These are phyloP conservation scores for Magnusiomyces suaveolens DNA, from an alignment of 1,139 yeast genomes.

Conservation along the genomic window DNA sequence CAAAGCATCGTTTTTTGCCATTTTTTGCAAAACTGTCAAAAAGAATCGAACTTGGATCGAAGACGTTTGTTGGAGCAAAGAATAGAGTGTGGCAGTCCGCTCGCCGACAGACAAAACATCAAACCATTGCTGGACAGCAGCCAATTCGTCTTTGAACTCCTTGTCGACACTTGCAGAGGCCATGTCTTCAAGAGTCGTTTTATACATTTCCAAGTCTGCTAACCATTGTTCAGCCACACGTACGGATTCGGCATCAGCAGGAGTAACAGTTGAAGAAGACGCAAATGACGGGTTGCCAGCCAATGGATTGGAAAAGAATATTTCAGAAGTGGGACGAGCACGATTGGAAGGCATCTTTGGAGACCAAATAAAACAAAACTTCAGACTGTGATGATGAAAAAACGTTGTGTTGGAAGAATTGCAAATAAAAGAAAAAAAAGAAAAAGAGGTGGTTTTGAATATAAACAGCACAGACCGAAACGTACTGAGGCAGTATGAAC, in stretches of 20 bases:
- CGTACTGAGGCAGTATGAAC: background rate
- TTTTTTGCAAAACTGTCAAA: constrained; percentile 31
- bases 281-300: constrained; percentile 5
- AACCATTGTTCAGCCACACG: constrained; percentile 29
- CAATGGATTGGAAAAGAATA: constrained; percentile 21
- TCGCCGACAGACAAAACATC: constrained; percentile 31
- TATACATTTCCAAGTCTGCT: constrained; percentile 30
- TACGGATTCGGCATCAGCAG: constrained; percentile 19
- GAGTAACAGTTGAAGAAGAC: background rate
- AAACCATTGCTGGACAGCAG: constrained; percentile 34
- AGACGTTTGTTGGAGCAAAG: constrained; percentile 32
- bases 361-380: background rate
- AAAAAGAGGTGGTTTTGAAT: background rate
- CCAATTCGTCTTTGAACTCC: constrained; percentile 26
- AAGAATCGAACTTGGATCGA: constrained; percentile 34
- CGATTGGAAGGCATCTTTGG: constrained; percentile 14
- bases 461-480: background rate
- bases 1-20: constrained; percentile 27
- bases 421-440: background rate
- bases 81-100: constrained; percentile 34
- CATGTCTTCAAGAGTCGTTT: constrained; percentile 30
- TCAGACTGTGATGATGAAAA: background rate
- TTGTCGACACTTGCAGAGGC: constrained; percentile 22
- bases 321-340: constrained; percentile 25
- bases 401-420: background rate